Base-by-base conservation (phyloP, 345 rosid genomes). In the Murraya paniculata region DNA sequence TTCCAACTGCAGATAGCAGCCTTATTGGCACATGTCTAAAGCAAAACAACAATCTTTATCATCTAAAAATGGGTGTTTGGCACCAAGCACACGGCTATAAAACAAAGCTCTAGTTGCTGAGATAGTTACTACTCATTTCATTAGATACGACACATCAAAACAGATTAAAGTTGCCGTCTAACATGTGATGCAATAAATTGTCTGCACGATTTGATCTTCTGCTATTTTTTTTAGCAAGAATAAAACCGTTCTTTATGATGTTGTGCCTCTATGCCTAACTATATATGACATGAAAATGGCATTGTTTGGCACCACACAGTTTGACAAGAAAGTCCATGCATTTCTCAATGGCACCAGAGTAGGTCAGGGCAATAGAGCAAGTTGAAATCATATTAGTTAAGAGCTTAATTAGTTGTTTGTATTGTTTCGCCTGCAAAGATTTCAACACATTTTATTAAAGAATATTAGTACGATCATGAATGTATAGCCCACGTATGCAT, bases 1-100 rank as follows among this genome's bases (percentile, higher is more conserved):
- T 55, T 31, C 74, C 25, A 41, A 36, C 25, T 2, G 48, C 48
- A 41, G 13, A 0, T 41, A 21, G 45, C 70, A 11, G 48, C 45
- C 41, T 35, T 57, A 3, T 21, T 2, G 3, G 28, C 75, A 73
- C 77, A 38, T 60, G 77, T 9, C 68, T 33, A 36, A 58, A 56
- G 30, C 55, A 36, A 68, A 45, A 16, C 31, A 11, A 21, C 30
- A 59, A 31, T 31, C 41, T 9, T 55, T 31, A 24, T 61, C 59
- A 59, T 61, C 69, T 21, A 7, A 50, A 50, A 75, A 64, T 53
- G 50, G 78, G 50, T n/a, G 62, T 75, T 75, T 75, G 71, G 71
- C 62, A 75, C 62, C 36, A n/a, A 25, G 64, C 64, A 75, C 64
- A 53, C 78, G 60, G 50, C 60, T 53, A 41, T 10, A 10, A 65